Conservation (phyloP, 495 filamentous ascomycete genomes). For the Tuber aestivum region DNA sequence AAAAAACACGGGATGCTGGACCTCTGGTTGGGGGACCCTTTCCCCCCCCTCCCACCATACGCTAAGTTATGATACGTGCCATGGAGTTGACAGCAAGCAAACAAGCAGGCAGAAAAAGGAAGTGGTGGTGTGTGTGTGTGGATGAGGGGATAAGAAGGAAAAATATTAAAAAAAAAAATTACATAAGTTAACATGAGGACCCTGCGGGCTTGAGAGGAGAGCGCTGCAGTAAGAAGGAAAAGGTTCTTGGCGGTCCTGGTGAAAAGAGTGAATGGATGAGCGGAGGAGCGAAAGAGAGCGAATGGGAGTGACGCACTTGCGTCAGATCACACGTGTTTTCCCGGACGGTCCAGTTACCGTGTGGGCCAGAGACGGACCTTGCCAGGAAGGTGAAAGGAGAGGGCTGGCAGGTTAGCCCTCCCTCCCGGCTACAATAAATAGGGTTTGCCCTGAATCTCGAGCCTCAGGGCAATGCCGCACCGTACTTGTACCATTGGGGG, state of each 20-base stretch:
- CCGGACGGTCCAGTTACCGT: not conserved
- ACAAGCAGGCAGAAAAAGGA: not conserved
- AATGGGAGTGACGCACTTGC: not conserved
- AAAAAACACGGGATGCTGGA: not conserved
- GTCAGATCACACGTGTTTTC: constrained; percentile 1
- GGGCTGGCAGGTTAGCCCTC: not conserved
- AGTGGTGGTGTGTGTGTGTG: not conserved
- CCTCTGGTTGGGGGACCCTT: not conserved
- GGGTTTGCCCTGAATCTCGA: constrained; percentile 1
- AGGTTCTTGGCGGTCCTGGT: not conserved
- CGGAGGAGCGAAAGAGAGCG: not conserved
- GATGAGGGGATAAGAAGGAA: not conserved
- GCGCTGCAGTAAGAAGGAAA: not conserved
- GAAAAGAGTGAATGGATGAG: not conserved
- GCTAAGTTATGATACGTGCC: not conserved
- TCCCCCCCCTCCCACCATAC: not conserved
- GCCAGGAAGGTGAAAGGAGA: not conserved
- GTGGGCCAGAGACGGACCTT: not conserved
- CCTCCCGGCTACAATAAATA: not conserved
- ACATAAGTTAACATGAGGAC: not conserved
- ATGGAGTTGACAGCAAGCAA: constrained; percentile 1
- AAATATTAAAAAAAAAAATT: not conserved
- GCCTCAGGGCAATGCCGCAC: not conserved
- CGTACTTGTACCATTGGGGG: too few species aligned
- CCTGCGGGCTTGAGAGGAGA: not conserved